A percentile compares a stretch with the other conserved stretches of the same genome.
phyloP scores from a whole-genome alignment of 257 asterid genomes.

The Solanum appendiculatum region DNA sequence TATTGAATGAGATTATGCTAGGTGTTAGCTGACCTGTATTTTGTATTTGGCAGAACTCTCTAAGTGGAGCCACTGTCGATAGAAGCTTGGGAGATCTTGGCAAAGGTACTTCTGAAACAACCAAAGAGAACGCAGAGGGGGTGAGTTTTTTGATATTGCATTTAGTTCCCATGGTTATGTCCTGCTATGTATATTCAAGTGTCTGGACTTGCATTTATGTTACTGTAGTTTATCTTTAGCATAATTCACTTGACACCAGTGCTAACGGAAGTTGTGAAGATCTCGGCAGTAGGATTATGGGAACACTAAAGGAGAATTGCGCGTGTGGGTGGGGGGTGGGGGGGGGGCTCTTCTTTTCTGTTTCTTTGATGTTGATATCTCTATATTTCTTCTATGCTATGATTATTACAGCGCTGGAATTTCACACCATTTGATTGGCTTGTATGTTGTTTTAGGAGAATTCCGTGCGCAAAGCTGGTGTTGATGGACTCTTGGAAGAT shows the following conservation, averaged over 20 bases:
- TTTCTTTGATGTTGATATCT: neutral
- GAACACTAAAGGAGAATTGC: neutral
- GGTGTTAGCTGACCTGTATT: neutral
- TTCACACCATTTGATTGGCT: neutral
- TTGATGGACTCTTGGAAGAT: neutral
- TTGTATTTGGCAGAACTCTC: conserved; percentile 11
- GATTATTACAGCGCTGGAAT: neutral
- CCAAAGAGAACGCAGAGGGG: conserved; percentile 7
- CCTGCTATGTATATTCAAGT: neutral
- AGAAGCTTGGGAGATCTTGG: conserved; percentile 6
- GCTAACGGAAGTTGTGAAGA: neutral
- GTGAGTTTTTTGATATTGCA: neutral
- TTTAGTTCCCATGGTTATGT: neutral
- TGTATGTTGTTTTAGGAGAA: neutral
- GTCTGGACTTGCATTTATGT: neutral
- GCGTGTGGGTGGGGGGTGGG: neutral
- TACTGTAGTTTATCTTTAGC: neutral
- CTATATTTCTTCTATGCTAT: neutral
- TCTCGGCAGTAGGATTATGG: neutral
- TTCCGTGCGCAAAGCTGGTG: neutral
- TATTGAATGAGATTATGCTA: neutral
- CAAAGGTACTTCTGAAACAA: neutral
- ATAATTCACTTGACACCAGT: neutral
- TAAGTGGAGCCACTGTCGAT: conserved; percentile 1
- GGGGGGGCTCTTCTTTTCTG: neutral